Percentiles rank a stretch among this genome's conserved stretches.
Conservation (phyloP, 2,329 filamentous ascomycete species). For the Blastomyces silverae region DNA sequence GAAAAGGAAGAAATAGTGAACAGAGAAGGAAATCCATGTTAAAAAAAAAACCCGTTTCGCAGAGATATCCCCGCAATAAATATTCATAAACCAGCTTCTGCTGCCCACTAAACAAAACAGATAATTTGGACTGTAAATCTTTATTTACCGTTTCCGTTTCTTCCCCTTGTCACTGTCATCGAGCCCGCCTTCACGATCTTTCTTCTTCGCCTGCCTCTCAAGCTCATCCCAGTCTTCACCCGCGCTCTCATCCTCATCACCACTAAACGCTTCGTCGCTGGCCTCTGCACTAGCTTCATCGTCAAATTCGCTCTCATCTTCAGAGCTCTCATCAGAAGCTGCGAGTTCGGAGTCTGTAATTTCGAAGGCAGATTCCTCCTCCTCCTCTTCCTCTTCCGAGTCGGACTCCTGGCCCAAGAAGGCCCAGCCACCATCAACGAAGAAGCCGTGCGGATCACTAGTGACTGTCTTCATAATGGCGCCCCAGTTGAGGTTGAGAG, state of each 20-base stretch:
- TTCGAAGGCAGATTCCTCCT: slow-evolving; percentile 88
- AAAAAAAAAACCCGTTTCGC: not conserved
- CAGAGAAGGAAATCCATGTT: not conserved
- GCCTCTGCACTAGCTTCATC: slow-evolving; percentile 78
- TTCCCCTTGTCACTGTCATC: slow-evolving; percentile 56
- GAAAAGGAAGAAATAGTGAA: not conserved
- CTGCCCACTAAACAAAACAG: slow-evolving; percentile 4
- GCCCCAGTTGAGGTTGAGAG: slow-evolving; percentile 95
- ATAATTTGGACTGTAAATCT: too few relatives aligned
- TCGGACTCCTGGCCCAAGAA: slow-evolving; percentile 87
- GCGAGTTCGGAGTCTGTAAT: slow-evolving; percentile 76
- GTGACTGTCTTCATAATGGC: slow-evolving; percentile 99
- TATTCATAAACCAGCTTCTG: not conserved
- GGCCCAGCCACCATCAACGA: slow-evolving; percentile 87
- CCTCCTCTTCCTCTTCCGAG: slow-evolving; percentile 60
- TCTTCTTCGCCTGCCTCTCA: slow-evolving; percentile 71
- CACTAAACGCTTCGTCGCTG: slow-evolving; percentile 57
- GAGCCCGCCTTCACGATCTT: slow-evolving; percentile 51
- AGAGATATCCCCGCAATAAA: not conserved
- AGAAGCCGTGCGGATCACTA: slow-evolving; percentile 89
- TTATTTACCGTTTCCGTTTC: slow-evolving; percentile 62
- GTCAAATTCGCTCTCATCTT: slow-evolving; percentile 89
- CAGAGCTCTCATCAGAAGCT: slow-evolving; percentile 65
- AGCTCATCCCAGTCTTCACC: slow-evolving; percentile 92
- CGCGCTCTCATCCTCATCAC: slow-evolving; percentile 57